Conservation (phyloP, 1,284 basidiomycete species). For the Puccinia brachypodii region DNA sequence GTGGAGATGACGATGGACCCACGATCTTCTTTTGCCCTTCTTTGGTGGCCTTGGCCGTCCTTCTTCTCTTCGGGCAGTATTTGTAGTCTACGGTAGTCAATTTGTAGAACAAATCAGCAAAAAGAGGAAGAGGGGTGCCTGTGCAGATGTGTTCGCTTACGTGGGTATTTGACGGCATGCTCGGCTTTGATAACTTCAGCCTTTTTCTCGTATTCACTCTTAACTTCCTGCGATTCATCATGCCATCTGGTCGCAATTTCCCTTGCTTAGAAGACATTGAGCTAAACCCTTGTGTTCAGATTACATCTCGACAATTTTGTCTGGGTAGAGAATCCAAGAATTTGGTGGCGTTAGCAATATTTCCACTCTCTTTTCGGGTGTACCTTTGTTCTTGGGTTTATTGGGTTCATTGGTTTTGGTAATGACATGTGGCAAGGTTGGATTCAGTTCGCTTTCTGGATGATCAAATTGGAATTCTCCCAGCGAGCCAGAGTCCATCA, state of each 20-base stretch:
- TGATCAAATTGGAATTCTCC: neutral
- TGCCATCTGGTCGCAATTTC: conserved; percentile 46
- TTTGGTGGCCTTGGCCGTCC: neutral
- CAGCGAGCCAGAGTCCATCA: neutral
- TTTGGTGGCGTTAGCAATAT: conserved; percentile 35
- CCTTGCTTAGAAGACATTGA: conserved; percentile 46
- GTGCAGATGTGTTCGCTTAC: conserved; percentile 24
- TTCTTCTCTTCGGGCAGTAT: conserved; percentile 35
- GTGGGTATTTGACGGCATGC: conserved; percentile 44
- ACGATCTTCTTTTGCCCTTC: neutral
- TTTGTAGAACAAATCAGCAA: neutral
- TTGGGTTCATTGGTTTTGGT: neutral
- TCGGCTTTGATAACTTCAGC: conserved; percentile 46
- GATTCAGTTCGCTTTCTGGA: neutral
- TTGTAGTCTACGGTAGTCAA: conserved; percentile 12
- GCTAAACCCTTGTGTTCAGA: conserved; percentile 27
- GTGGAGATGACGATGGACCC: neutral
- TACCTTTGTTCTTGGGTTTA: neutral
- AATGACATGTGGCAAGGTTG: neutral
- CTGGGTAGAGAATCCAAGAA: conserved; percentile 47
- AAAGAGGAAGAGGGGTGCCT: neutral
- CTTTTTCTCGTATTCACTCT: conserved; percentile 31
- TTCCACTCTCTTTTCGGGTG: neutral
- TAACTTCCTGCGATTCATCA: conserved; percentile 32
- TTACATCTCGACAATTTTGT: conserved; percentile 41